Conservation (phyloP, 129 eudicot genomes). For the Artemisia tridentata region DNA sequence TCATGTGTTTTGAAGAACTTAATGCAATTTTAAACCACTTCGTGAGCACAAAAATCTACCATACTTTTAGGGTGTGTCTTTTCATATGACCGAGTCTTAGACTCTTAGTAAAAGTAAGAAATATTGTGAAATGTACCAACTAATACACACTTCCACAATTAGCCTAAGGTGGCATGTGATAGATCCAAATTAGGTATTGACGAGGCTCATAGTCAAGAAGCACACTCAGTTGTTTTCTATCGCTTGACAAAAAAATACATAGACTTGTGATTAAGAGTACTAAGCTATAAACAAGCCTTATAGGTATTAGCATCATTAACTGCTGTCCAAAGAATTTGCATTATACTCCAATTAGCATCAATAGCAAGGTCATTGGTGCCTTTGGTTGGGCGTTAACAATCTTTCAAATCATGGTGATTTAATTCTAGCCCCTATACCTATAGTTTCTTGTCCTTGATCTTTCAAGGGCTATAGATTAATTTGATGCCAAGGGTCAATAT, state of each 20-base stretch:
- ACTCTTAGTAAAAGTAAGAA: not conserved
- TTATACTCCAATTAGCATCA: not conserved
- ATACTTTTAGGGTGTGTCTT: not conserved
- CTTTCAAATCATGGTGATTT: not conserved
- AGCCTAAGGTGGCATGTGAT: not conserved
- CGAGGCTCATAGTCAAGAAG: not conserved
- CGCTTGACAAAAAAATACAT: not conserved
- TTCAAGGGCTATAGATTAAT: too few relatives aligned
- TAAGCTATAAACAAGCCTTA: not conserved
- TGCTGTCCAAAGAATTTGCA: not conserved
- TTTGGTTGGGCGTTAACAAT: not conserved
- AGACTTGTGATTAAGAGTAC: not conserved
- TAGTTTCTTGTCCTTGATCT: not conserved
- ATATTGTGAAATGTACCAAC: not conserved
- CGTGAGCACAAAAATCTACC: slow-evolving; percentile 1
- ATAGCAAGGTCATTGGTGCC: not conserved
- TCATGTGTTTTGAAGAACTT: slow-evolving; percentile 8
- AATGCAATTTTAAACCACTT: not conserved
- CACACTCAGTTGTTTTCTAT: not conserved
- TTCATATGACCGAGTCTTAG: not conserved
- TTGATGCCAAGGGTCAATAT: too few relatives aligned
- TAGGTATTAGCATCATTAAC: not conserved
- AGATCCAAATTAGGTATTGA: not conserved
- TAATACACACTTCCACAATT: not conserved
- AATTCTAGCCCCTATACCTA: not conserved